Percentiles rank a stretch among this genome's conserved stretches.
Conservation (phyloP, 495 filamentous ascomycete genomes). For the Halenospora varia region DNA sequence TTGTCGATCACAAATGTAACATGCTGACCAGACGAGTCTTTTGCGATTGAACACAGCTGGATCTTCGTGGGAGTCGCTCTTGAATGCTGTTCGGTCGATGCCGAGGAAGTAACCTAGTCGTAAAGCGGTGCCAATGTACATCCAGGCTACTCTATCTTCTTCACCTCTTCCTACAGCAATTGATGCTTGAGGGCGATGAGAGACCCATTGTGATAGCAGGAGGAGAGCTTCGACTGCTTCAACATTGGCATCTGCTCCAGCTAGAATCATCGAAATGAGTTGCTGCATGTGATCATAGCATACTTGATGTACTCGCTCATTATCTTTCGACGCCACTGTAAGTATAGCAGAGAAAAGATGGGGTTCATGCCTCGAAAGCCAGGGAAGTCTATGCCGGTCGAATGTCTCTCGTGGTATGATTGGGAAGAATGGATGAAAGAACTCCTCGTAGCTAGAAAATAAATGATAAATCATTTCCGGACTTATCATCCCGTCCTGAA, state of each 20-base stretch:
- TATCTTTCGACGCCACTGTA: conserved; percentile 58
- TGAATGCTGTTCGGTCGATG: conserved; percentile 55
- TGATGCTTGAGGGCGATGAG: conserved; percentile 49
- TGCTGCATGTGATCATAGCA: conserved; percentile 62
- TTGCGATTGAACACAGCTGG: conserved; percentile 45
- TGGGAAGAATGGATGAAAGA: conserved; percentile 62
- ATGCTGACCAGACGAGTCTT: conserved; percentile 54
- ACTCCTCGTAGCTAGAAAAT: conserved; percentile 28
- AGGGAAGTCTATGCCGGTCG: conserved; percentile 38
- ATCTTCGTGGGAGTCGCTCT: conserved; percentile 42
- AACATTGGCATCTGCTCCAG: conserved; percentile 55
- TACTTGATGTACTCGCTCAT: conserved; percentile 53
- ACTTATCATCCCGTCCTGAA: conserved; percentile 19
- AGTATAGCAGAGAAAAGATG: conserved; percentile 60
- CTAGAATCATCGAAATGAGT: conserved; percentile 55
- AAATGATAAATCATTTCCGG: conserved; percentile 21
- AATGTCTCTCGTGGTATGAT: conserved; percentile 54
- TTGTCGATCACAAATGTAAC: conserved; percentile 59
- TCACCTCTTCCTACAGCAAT: conserved; percentile 58
- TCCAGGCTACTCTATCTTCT: conserved; percentile 65
- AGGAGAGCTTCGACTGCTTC: conserved; percentile 63
- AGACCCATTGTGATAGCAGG: conserved; percentile 61
- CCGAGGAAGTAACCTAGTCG: conserved; percentile 60
- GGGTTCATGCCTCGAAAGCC: conserved; percentile 48
- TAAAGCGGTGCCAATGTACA: conserved; percentile 61